Evolutionary conservation across 345 rosid genomes (phyloP), one percentile per base, ranked within the genome.

Genomic region (Gossypium australe): DNA sequence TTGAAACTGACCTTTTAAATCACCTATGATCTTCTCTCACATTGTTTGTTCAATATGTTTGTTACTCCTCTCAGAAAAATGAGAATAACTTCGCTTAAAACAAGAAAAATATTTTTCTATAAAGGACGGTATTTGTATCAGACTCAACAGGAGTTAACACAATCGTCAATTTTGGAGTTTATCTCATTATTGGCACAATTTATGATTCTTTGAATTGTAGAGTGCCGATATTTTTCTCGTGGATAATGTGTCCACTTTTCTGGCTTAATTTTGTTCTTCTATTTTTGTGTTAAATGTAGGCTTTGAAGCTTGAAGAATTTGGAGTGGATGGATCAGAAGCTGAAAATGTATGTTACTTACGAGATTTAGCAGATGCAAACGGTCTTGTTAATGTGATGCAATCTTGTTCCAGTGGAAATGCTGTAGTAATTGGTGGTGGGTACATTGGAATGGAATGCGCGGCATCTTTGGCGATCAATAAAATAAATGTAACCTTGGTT

Each of bases 361-460:
- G 98, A 80, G 90, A 93, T 82, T 41, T 95, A 76, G 86, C 90
- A 9, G 98, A 93, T 79, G 98, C 99, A 80, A 87, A 91, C 78
- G 87, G 97, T 86, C 84, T 95, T 73, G 93, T 86, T 22, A 85
- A 84, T 63, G 92, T 80, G 69, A 89, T 89, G 80, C 79, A 86
- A 75, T 87, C 96, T 75, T 88, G 86, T 79, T n/a, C 84, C 66
- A 87, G 88, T 62, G 94, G 95, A 69, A 88, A 93, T 80, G 98
- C 99, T 59, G 90, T 95, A 75, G 94, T 95, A 67, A 95, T 95
- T 2, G 99, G 98, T 22, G 99, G 98, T 80, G 99, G 99, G 78
- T 95, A 95, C 77, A 90, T 95, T 61, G 98, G 99, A 83, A 95
- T 95, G 99, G 99, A 95, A 80, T 95, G 99, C 70, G 93, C 99